phyloP scores from a whole-genome alignment of 176 grass and related monocot genomes.

The Olyra latifolia region DNA sequence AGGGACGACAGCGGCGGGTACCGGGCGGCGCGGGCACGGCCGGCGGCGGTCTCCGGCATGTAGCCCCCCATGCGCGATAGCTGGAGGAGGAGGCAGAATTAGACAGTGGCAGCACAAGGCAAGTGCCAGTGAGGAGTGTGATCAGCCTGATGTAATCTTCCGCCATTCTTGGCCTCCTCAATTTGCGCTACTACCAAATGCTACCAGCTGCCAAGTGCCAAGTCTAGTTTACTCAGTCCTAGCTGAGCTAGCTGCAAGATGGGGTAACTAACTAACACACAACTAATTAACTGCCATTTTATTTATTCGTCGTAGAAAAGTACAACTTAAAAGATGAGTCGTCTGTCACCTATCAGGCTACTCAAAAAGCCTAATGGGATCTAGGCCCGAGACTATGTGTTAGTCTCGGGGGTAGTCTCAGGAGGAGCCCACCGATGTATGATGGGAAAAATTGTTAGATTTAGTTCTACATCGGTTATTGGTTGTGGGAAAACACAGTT shows the following conservation, averaged over 20 bases:
- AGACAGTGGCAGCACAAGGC: not conserved
- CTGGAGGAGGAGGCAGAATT: not conserved
- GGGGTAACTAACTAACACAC: too few species aligned
- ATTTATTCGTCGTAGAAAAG: too few species aligned
- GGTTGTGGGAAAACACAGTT: too few species aligned
- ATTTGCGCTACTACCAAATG: conserved; percentile 17
- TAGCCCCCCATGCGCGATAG: conserved; percentile 24
- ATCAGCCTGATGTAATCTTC: not conserved
- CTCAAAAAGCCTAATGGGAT: too few species aligned
- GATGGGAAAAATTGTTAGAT: too few species aligned
- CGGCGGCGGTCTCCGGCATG: conserved; percentile 6
- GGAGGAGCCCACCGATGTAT: too few species aligned
- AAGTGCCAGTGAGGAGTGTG: not conserved
- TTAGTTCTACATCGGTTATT: too few species aligned
- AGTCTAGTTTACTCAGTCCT: conserved; percentile 11
- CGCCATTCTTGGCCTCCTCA: conserved; percentile 17
- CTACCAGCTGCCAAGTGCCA: not conserved
- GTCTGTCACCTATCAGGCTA: too few species aligned
- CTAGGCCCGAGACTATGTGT: too few species aligned
- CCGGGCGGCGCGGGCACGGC: not conserved
- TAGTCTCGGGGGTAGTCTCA: too few species aligned
- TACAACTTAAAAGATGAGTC: too few species aligned
- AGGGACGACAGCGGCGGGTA: conserved; percentile 33
- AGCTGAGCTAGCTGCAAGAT: not conserved
- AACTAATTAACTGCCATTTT: not conserved